Evolutionary conservation across 768 basidiomycete genomes (phyloP).

Genomic region (Tricholoma sp.): DNA sequence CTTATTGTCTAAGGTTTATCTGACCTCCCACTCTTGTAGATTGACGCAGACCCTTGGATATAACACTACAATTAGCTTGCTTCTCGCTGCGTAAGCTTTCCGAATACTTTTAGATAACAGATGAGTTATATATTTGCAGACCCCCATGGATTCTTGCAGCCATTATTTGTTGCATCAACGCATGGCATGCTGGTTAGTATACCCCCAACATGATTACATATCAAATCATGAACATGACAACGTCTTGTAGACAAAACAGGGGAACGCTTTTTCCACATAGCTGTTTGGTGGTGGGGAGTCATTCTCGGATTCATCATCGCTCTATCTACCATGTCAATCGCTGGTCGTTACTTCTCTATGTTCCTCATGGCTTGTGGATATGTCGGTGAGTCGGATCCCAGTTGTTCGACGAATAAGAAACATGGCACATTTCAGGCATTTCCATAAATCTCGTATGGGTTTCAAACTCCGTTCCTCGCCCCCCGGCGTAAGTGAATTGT

Average conservation of each 20-base stretch:
- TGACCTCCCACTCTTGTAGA: constrained; percentile 21
- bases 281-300: constrained; percentile 53
- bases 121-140: constrained; percentile 23
- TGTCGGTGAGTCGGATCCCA: constrained; percentile 20
- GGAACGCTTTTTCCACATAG: constrained; percentile 60
- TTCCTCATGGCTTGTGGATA: constrained; percentile 62
- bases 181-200: constrained; percentile 44
- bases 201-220: background rate
- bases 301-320: constrained; percentile 60
- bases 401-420: background rate
- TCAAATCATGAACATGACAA: background rate
- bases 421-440: constrained; percentile 25
- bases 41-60: constrained; percentile 59
- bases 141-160: constrained; percentile 62
- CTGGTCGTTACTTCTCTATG: constrained; percentile 53
- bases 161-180: constrained; percentile 43
- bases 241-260: constrained; percentile 43
- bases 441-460: constrained; percentile 57
- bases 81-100: constrained; percentile 50
- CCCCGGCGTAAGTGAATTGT: constrained; percentile 40
- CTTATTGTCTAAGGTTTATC: background rate
- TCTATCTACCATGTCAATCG: constrained; percentile 44
- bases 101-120: background rate
- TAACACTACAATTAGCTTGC: constrained; percentile 49
- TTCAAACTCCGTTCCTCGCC: constrained; percentile 53